Evolutionary conservation across 805 yeast genomes (phyloP), one percentile per base, ranked within the genome.

Genomic region (Wickerhamiella occidentalis): DNA sequence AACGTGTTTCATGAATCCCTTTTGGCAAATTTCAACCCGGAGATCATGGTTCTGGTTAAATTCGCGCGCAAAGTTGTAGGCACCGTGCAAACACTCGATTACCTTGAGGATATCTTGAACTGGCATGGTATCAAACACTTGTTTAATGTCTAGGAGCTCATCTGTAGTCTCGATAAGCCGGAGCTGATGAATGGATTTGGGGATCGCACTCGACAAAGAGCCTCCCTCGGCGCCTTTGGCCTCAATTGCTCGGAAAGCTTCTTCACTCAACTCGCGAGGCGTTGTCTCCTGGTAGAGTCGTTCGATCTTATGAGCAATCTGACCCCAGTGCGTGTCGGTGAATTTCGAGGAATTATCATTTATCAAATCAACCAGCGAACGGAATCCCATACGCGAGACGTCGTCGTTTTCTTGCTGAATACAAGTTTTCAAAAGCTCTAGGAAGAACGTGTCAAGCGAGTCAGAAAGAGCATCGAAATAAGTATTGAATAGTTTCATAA

Each of bases 401-500:
- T 97, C 88, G 60, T 92, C 98, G 63, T 92, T 90, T 58, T 88
- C 96, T 64, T 92, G 98, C 58, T 95, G 86, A 46, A 92, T 85
- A 66, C 98, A 92, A 5, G 90, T 80, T 1, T 80, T 79, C 50
- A 92, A 66, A 47, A 94, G 71, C 17, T 78, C 78, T 64, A 94
- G 71, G 62, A 83, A 86, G 61, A 83, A 86, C 1, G 85, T 92
- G 52, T 79, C 84, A 47, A 90, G 70, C 75, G 84, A 77, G 38
- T 77, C 72, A 56, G 80, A 80, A 60, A 92, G 75, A 2, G 80
- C 74, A 38, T 76, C 84, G 63, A 88, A 92, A 65, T 84, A 90
- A 54, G 80, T 83, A 0, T 87, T 76, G 60, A 90, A 84, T 50
- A 92, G 69, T 0, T 84, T 80, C 58, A 90, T 80, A 80, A 87